Percentiles rank a stretch among this genome's conserved stretches.
Evolutionary conservation across 2,329 filamentous ascomycete species (phyloP).

Genomic region (Tolypocladium cylindrosporum): DNA sequence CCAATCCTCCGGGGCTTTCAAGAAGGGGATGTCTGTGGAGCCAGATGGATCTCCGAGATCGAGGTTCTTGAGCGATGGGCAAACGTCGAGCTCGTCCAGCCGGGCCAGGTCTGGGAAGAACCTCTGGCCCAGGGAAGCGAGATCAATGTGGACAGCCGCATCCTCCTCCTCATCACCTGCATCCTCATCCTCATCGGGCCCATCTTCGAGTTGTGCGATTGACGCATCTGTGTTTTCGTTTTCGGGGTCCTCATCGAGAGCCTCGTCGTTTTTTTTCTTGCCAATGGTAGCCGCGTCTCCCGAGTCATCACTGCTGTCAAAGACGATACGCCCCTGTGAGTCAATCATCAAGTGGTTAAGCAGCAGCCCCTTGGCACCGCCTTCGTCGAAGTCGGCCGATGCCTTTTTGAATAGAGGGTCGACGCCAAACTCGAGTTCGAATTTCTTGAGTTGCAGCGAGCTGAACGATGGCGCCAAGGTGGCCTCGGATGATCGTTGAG

Average conservation of each 20-base stretch:
- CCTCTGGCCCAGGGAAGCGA: constrained; percentile 60
- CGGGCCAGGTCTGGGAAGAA: constrained; percentile 77
- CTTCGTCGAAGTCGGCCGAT: constrained; percentile 96
- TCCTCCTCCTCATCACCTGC: constrained; percentile 41
- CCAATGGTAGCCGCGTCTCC: constrained; percentile 34
- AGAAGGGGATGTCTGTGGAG: constrained; percentile 80
- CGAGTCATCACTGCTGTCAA: constrained; percentile 91
- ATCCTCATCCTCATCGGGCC: constrained; percentile 33
- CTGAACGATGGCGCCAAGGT: constrained; percentile 84
- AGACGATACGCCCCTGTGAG: constrained; percentile 82
- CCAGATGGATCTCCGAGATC: constrained; percentile 80
- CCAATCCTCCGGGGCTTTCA: constrained; percentile 85
- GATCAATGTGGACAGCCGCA: constrained; percentile 60
- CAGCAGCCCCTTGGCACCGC: constrained; percentile 87
- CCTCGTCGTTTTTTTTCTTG: constrained; percentile 28
- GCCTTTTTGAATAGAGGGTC: constrained; percentile 99
- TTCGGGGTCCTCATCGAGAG: constrained; percentile 26
- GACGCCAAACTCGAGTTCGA: constrained; percentile 92
- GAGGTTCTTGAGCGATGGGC: constrained; percentile 88
- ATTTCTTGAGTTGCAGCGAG: constrained; percentile 87
- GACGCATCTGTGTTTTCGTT: constrained; percentile 15
- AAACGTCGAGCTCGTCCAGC: constrained; percentile 83
- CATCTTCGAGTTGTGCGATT: constrained; percentile 28
- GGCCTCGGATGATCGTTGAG: constrained; percentile 77
- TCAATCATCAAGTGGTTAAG: constrained; percentile 97